phyloP scores from a whole-genome alignment of 176 grass and related monocot genomes.

The Rhynchospora breviuscula region DNA sequence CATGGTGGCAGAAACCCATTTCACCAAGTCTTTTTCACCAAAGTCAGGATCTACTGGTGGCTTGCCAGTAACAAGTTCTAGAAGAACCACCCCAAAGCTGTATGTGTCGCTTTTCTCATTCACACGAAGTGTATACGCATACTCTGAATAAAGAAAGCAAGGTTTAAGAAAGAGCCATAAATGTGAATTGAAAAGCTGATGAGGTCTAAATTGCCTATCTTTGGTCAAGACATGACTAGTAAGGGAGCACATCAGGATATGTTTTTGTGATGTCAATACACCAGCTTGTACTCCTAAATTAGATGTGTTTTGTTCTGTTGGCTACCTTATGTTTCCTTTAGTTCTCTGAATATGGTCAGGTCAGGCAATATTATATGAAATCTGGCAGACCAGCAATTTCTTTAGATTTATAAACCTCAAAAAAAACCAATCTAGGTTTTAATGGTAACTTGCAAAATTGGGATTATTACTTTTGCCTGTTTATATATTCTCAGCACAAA shows the following conservation, averaged over 20 bases:
- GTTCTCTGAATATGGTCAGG: background rate
- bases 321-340: no score
- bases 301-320: background rate
- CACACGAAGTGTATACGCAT: slow-evolving; percentile 77
- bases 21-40: slow-evolving; percentile 87
- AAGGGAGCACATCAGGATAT: background rate
- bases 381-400: background rate
- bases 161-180: background rate
- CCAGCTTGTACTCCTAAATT: background rate
- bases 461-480: background rate
- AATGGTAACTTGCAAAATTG: background rate
- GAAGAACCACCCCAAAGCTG: slow-evolving; percentile 85
- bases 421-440: background rate
- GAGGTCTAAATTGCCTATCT: background rate
- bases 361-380: background rate
- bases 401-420: background rate
- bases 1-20: slow-evolving; percentile 61
- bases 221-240: background rate
- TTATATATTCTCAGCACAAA: background rate
- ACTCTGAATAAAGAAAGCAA: slow-evolving; percentile 37
- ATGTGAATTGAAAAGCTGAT: no score
- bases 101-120: slow-evolving; percentile 95
- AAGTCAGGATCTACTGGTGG: slow-evolving; percentile 65
- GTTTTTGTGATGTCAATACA: background rate
- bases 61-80: slow-evolving; percentile 71